phyloP scores from a whole-genome alignment of 2,329 filamentous ascomycete genomes.

The Neocucurbitaria cava region DNA sequence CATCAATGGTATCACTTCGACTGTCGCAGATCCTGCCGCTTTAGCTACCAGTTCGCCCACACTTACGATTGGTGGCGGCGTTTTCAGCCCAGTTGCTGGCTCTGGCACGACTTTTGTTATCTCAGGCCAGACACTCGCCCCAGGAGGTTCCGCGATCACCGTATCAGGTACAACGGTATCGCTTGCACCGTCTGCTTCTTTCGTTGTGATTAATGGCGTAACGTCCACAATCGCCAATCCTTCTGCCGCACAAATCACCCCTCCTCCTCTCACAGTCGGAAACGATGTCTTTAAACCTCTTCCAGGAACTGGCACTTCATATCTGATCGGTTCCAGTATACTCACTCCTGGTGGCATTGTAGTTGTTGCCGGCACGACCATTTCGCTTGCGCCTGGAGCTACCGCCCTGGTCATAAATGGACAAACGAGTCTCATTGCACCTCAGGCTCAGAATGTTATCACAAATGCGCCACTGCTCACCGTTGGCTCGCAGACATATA shows the following conservation, averaged over 20 bases:
- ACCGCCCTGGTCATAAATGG: constrained; percentile 44
- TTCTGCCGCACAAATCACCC: constrained; percentile 25
- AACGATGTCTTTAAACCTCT: constrained; percentile 34
- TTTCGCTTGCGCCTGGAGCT: constrained; percentile 39
- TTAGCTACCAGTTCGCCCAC: constrained; percentile 25
- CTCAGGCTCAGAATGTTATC: constrained; percentile 22
- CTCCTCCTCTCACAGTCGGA: constrained; percentile 42
- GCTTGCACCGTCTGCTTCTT: constrained; percentile 36
- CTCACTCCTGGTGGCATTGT: constrained; percentile 50
- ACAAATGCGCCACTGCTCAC: constrained; percentile 42
- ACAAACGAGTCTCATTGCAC: constrained; percentile 35
- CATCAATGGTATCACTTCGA: constrained; percentile 44
- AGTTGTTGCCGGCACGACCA: constrained; percentile 32
- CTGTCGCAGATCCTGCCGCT: constrained; percentile 32
- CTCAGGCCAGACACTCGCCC: constrained; percentile 46
- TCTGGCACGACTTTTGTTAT: constrained; percentile 39
- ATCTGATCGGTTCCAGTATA: constrained; percentile 45
- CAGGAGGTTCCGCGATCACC: constrained; percentile 43
- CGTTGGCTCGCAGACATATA: constrained; percentile 40
- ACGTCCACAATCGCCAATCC: constrained; percentile 44
- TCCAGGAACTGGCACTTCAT: constrained; percentile 42
- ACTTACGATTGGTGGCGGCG: constrained; percentile 23
- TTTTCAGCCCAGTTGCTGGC: constrained; percentile 14
- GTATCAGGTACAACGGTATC: constrained; percentile 44
- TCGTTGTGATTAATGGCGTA: constrained; percentile 43